A percentile compares a stretch with the other conserved stretches of the same genome.
phyloP scores from a whole-genome alignment of 75 land plant genomes.

The Larix kaempferi region DNA sequence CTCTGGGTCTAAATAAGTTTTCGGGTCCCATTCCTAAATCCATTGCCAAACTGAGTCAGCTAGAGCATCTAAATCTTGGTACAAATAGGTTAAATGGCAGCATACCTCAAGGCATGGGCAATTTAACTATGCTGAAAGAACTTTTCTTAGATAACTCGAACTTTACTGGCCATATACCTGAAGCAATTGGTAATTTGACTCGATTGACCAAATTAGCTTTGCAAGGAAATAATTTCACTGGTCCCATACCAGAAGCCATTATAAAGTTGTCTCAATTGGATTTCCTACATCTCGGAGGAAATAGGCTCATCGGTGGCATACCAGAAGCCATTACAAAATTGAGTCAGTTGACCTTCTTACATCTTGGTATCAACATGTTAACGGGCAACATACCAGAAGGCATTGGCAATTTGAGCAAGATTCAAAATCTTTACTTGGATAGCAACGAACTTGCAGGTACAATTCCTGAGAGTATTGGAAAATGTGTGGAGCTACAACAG shows the following conservation, averaged over 20 bases:
- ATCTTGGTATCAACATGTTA: too few species aligned
- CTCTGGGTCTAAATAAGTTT: constrained; percentile 10
- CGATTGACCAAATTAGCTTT: constrained; percentile 15
- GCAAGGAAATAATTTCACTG: constrained; percentile 20
- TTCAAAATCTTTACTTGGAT: neutral
- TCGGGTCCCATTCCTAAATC: constrained; percentile 27
- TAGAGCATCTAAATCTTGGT: constrained; percentile 11
- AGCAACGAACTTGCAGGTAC: constrained; percentile 33
- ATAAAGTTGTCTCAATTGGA: neutral
- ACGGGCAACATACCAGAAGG: too few species aligned
- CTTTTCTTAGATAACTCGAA: constrained; percentile 16
- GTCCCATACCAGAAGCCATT: constrained; percentile 21
- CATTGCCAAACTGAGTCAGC: constrained; percentile 22
- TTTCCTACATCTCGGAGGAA: too few species aligned
- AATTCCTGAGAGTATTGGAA: constrained; percentile 16
- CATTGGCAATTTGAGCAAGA: too few species aligned
- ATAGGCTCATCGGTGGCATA: too few species aligned
- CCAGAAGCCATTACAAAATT: too few species aligned
- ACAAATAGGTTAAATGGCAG: constrained; percentile 31
- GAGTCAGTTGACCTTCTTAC: too few species aligned
- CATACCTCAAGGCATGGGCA: constrained; percentile 31
- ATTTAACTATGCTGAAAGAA: constrained; percentile 14
- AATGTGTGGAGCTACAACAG: too few species aligned
- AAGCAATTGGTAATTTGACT: constrained; percentile 18
- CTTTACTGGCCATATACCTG: constrained; percentile 34